Evolutionary conservation across 2,329 filamentous ascomycete species (phyloP).

Genomic region (Cordyceps fumosorosea): DNA sequence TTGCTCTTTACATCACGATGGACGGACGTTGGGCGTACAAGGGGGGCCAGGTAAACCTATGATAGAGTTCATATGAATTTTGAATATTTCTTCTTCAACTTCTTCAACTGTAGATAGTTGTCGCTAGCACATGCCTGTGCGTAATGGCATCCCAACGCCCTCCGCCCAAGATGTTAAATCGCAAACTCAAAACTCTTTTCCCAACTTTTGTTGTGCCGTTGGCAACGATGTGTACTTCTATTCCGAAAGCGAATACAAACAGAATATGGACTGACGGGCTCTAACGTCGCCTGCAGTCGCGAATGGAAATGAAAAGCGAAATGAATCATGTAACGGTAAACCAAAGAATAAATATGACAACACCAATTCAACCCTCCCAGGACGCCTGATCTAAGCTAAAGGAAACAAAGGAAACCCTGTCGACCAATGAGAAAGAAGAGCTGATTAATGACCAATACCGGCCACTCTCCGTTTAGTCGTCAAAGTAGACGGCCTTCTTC

Average conservation of each 20-base stretch:
- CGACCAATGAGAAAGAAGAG: too few relatives aligned
- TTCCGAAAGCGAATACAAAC: too few relatives aligned
- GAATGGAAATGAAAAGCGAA: neutral
- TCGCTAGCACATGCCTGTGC: neutral
- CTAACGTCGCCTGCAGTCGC: too few relatives aligned
- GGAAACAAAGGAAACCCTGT: neutral
- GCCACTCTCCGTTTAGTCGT: conserved; percentile 29
- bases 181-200: neutral
- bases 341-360: neutral
- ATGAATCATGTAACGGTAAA: neutral
- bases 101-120: neutral
- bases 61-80: neutral
- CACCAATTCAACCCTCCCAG: neutral
- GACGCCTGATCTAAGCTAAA: neutral
- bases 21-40: neutral
- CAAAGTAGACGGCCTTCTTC: conserved; percentile 89
- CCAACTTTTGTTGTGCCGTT: neutral
- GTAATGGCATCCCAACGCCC: neutral
- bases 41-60: neutral
- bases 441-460: neutral
- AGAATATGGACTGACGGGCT: too few relatives aligned
- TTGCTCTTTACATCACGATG: neutral
- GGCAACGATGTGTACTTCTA: too few relatives aligned
- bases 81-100: neutral
- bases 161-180: neutral